These are phyloP conservation scores for Fusarium mangiferae DNA, from an alignment of 2,329 filamentous ascomycete genomes.

Conservation along the genomic window DNA sequence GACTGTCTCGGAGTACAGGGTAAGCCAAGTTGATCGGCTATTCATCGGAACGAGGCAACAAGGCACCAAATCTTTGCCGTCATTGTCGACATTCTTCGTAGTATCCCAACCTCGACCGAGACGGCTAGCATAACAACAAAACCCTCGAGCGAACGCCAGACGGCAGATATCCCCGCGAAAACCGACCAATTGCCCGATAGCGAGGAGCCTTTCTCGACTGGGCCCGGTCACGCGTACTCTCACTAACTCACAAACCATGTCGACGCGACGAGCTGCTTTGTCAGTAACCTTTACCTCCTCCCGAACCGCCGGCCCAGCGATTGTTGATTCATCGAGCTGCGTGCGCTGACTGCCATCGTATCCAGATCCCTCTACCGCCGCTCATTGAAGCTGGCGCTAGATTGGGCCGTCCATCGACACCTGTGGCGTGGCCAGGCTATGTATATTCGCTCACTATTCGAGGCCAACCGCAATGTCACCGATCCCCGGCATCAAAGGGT, in stretches of 20 bases:
- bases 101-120: conserved; percentile 23
- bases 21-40: conserved; percentile 15
- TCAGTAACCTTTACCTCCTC: conserved; percentile 49
- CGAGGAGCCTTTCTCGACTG: conserved; percentile 32
- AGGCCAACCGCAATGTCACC: conserved; percentile 86
- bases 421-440: conserved; percentile 96
- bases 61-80: conserved; percentile 37
- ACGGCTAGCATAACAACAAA: conserved; percentile 16
- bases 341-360: conserved; percentile 26
- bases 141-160: conserved; percentile 24
- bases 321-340: not conserved
- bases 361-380: conserved; percentile 84
- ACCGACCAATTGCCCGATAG: conserved; percentile 32
- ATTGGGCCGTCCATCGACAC: conserved; percentile 94
- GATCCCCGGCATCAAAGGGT: conserved; percentile 90
- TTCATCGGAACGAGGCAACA: conserved; percentile 36
- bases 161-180: conserved; percentile 24
- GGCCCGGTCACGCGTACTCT: conserved; percentile 18
- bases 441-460: conserved; percentile 94
- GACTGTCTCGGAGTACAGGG: not conserved
- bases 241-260: conserved; percentile 37
- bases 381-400: conserved; percentile 89
- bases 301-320: conserved; percentile 20
- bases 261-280: conserved; percentile 60
- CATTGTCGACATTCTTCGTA: conserved; percentile 31